Conservation (phyloP, 352 stramenopile genomes). For the Globisporangium irregulare region DNA sequence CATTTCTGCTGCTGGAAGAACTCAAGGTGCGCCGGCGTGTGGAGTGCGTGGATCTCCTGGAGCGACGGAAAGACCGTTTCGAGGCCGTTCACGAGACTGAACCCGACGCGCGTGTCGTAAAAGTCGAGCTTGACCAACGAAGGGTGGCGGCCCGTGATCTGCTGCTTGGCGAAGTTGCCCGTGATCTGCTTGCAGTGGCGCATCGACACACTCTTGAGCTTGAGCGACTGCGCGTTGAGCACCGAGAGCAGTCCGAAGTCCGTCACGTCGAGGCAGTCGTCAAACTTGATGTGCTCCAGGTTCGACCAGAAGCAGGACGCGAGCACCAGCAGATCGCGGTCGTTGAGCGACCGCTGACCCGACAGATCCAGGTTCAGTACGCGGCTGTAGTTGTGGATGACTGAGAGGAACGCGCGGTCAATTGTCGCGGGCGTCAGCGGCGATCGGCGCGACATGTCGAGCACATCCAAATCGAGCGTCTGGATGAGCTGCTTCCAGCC, state of each 20-base stretch:
- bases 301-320: conserved; percentile 78
- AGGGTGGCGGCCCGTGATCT: conserved; percentile 58
- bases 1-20: conserved; percentile 48
- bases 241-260: conserved; percentile 78
- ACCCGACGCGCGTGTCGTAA: conserved; percentile 58
- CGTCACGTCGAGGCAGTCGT: conserved; percentile 77
- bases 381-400: conserved; percentile 65
- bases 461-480: conserved; percentile 56
- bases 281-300: conserved; percentile 56
- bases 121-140: conserved; percentile 55
- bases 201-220: conserved; percentile 58
- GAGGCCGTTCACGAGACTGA: conserved; percentile 42
- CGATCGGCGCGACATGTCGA: conserved; percentile 63
- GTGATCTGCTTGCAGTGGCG: conserved; percentile 78
- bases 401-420: conserved; percentile 51
- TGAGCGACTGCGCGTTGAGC: conserved; percentile 79
- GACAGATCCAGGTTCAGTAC: conserved; percentile 66
- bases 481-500: conserved; percentile 67
- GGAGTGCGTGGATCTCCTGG: conserved; percentile 45
- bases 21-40: conserved; percentile 69
- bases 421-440: conserved; percentile 47
- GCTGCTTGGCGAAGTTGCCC: conserved; percentile 38
- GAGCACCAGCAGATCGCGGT: conserved; percentile 77
- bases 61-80: conserved; percentile 67
- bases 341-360: conserved; percentile 59